Base-by-base conservation (phyloP, 163 green algal genomes). In the Scenedesmus sp. region DNA sequence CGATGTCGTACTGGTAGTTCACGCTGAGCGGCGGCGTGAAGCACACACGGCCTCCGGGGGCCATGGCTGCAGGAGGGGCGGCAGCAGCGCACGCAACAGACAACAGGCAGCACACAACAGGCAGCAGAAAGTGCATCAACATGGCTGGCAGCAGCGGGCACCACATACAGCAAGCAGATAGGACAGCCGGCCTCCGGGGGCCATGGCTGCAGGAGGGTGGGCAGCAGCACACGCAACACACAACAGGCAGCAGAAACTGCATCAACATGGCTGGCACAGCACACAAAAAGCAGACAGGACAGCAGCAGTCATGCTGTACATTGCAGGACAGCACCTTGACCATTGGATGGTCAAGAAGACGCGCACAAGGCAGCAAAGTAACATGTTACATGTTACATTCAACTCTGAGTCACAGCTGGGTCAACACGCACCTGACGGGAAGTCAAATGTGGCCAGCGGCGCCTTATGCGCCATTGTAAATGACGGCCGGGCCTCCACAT, bases 1-100 rank as follows among this genome's bases (percentile, higher is more conserved):
- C 23, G 70, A 79, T 79, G 9, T 77, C 59, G n/a, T 91, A 91
- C 57, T 87, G n/a, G 76, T 91, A 91, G 4, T 56, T 62, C 57
- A 91, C 74, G 8, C 15, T 18, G 26, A 34, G 16, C 10, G 87
- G 87, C 23, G 87, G 87, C 9, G 56, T 82, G 74, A 91, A 91
- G 46, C 59, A 66, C 20, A 91, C 87, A 12, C 54, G 55, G 4
- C 87, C 87, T 0, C n/a, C 9, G 15, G 87, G 87, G 0, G 74
- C 67, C 87, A 91, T 87, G 3, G 56, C 87, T 91, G 87, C 70
- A 76, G 23, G 23, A 76, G 62, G 62, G 62, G 12, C 12, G 12
- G 77, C 26, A 56, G 1, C 26, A 54, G 74, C 16, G 23, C 9
- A 57, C 26, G n/a, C 74, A 83, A 2, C 67, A 79, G 0, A n/a